Evolutionary conservation across 345 rosid genomes (phyloP).

Genomic region (Salix caprea): DNA sequence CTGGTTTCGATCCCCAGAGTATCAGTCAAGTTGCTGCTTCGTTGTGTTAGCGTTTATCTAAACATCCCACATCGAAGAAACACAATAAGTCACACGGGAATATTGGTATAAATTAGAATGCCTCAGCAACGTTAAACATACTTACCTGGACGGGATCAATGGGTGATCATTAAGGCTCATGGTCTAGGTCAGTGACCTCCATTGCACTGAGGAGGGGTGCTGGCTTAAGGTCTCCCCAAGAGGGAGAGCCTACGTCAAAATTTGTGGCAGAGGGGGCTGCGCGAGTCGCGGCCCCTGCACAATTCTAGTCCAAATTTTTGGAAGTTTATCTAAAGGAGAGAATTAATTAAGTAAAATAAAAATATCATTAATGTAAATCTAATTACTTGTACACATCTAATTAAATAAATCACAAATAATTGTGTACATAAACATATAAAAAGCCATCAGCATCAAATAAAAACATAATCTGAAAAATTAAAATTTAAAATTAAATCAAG

Average conservation of each 20-base stretch:
- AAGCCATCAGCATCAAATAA: too few species aligned
- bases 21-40: too few species aligned
- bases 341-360: too few species aligned
- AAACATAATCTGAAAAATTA: too few species aligned
- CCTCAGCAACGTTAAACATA: background rate
- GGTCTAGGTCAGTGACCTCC: slow-evolving; percentile 22
- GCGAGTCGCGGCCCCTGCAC: background rate
- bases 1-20: too few species aligned
- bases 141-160: slow-evolving; percentile 29
- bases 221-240: slow-evolving; percentile 19
- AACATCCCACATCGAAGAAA: slow-evolving; percentile 3
- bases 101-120: background rate
- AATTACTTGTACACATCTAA: too few species aligned
- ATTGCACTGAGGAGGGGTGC: slow-evolving; percentile 15
- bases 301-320: rapidly evolving
- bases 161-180: slow-evolving; percentile 13
- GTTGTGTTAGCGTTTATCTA: too few species aligned
- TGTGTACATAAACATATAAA: too few species aligned
- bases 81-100: rapidly evolving
- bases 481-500: too few species aligned
- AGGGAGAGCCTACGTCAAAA: slow-evolving; percentile 35
- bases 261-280: slow-evolving; percentile 35
- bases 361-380: too few species aligned
- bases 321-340: too few species aligned
- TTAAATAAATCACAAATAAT: too few species aligned